Percentiles rank a stretch among this genome's conserved stretches.
Evolutionary conservation across 305 asterid species (phyloP).

Genomic region (Solanum chacoense): DNA sequence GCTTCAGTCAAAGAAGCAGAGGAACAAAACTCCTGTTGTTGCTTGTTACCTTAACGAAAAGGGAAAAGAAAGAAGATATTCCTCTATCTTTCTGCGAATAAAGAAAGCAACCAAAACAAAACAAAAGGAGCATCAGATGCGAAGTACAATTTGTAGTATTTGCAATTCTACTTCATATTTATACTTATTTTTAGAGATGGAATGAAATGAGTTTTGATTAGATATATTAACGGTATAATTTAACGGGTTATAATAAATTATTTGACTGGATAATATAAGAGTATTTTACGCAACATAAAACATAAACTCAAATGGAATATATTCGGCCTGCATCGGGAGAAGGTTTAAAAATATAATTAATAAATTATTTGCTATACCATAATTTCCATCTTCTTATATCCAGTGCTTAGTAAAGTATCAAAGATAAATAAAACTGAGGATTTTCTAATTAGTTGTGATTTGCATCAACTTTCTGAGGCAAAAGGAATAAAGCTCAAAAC

Average conservation of each 20-base stretch:
- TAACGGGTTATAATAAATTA: not conserved
- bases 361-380: not conserved
- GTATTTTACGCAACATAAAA: not conserved
- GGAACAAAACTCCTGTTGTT: not conserved
- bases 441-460: not conserved
- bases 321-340: not conserved
- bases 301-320: not conserved
- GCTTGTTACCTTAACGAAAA: not conserved
- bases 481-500: not conserved
- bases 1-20: not conserved
- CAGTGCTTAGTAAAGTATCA: not conserved
- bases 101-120: not conserved
- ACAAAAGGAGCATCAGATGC: not conserved
- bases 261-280: rapidly evolving
- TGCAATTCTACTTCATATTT: not conserved
- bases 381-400: not conserved
- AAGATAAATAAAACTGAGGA: not conserved
- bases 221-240: not conserved
- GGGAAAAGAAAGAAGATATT: not conserved
- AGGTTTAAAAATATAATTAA: not conserved
- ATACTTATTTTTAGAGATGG: not conserved
- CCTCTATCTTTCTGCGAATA: not conserved
- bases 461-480: not conserved
- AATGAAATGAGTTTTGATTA: not conserved
- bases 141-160: not conserved